Evolutionary conservation across 2,329 filamentous ascomycete genomes (phyloP).

Genomic region (Fusarium sp.): DNA sequence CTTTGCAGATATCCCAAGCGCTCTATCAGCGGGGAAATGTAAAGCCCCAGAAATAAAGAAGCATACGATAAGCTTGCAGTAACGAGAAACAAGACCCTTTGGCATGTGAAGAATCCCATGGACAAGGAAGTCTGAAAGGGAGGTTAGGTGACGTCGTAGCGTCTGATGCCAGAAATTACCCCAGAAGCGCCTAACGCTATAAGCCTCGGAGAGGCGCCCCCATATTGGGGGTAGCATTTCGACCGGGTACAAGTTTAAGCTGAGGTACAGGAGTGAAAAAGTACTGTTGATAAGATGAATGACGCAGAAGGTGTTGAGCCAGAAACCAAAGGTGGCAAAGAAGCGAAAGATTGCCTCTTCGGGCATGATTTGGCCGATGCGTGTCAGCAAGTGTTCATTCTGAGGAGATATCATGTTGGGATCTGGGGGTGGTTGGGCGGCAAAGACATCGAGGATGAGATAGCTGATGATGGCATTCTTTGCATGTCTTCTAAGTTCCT

Average conservation of each 20-base stretch:
- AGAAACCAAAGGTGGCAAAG: slow-evolving; percentile 24
- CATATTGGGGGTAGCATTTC: slow-evolving; percentile 31
- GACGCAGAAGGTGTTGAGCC: slow-evolving; percentile 34
- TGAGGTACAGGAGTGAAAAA: slow-evolving; percentile 9
- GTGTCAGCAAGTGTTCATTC: slow-evolving; percentile 13
- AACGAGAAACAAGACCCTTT: slow-evolving; percentile 15
- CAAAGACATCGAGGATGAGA: slow-evolving; percentile 27
- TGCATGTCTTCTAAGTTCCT: slow-evolving; percentile 12
- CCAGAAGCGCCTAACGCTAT: slow-evolving; percentile 32
- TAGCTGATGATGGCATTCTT: slow-evolving; percentile 13
- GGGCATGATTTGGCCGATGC: neutral
- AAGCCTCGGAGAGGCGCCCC: slow-evolving; percentile 18
- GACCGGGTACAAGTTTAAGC: slow-evolving; percentile 12
- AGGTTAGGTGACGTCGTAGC: slow-evolving; percentile 26
- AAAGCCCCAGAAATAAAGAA: slow-evolving; percentile 31
- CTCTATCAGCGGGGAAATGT: slow-evolving; percentile 26
- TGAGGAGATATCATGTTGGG: slow-evolving; percentile 15
- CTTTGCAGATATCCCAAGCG: slow-evolving; percentile 17
- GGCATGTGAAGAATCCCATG: slow-evolving; percentile 13
- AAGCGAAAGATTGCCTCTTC: slow-evolving; percentile 26
- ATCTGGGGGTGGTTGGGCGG: slow-evolving; percentile 16
- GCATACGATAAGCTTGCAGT: slow-evolving; percentile 24
- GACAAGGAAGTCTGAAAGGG: slow-evolving; percentile 15
- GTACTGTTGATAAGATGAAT: slow-evolving; percentile 32
- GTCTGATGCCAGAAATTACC: slow-evolving; percentile 35